phyloP scores from a whole-genome alignment of 306 rosid genomes.

The Notholithocarpus densiflorus region DNA sequence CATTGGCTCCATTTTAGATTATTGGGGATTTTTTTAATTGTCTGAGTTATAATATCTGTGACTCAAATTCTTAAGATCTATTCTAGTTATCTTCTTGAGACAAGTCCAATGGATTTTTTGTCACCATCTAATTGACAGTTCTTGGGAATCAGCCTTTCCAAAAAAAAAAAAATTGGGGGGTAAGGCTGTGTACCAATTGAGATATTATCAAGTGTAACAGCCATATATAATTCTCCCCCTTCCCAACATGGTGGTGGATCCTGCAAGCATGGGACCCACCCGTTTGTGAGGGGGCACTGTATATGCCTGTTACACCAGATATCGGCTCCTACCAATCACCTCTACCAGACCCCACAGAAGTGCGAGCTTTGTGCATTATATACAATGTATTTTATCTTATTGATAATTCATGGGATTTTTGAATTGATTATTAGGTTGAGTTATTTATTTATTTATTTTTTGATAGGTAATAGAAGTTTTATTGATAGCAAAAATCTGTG shows the following conservation, averaged over 20 bases:
- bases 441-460: background rate
- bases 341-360: no score
- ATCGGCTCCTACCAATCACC: no score
- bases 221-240: no score
- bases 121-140: background rate
- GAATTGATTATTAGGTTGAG: background rate
- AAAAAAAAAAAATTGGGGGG: no score
- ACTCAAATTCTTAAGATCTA: background rate
- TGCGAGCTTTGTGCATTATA: no score
- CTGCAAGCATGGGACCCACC: no score
- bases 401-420: background rate
- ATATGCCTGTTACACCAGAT: no score
- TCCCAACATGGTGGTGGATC: no score
- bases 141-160: background rate
- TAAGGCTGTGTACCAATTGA: no score
- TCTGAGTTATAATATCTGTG: background rate
- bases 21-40: slow-evolving; percentile 4
- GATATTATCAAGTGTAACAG: no score
- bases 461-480: no score
- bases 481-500: background rate
- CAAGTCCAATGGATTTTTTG: background rate
- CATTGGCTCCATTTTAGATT: background rate
- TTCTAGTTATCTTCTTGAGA: background rate
- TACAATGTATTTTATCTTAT: background rate
- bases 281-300: no score